phyloP scores from a whole-genome alignment of 2,329 filamentous ascomycete genomes.

The Phialophora tarda region DNA sequence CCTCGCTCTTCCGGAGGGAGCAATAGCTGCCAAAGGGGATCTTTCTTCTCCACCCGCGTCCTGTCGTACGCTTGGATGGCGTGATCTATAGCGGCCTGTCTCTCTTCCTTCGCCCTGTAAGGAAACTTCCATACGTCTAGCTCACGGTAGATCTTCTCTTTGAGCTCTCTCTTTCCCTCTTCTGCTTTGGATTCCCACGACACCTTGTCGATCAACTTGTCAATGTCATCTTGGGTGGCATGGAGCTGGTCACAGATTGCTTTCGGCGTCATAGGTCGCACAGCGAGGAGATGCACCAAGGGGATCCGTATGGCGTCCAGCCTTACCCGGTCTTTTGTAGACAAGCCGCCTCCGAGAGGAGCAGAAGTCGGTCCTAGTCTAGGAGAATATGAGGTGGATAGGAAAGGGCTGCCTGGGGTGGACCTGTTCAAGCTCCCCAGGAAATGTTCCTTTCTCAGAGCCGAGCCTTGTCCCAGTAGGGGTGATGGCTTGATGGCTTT shows the following conservation, averaged over 20 bases:
- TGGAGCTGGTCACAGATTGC: slow-evolving; percentile 55
- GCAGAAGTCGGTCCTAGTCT: slow-evolving; percentile 53
- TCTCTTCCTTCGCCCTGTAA: slow-evolving; percentile 61
- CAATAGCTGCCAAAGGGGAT: slow-evolving; percentile 67
- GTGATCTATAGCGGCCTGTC: slow-evolving; percentile 65
- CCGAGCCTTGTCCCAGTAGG: slow-evolving; percentile 40
- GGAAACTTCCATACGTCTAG: slow-evolving; percentile 67
- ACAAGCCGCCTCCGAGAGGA: slow-evolving; percentile 43
- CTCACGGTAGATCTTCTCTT: slow-evolving; percentile 65
- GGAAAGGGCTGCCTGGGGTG: slow-evolving; percentile 50
- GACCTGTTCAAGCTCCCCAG: slow-evolving; percentile 49
- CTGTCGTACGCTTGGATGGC: slow-evolving; percentile 69
- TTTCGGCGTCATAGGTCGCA: slow-evolving; percentile 55
- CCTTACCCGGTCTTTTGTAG: slow-evolving; percentile 42
- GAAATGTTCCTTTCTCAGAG: slow-evolving; percentile 47
- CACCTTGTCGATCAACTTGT: slow-evolving; percentile 58
- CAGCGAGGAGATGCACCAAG: slow-evolving; percentile 60
- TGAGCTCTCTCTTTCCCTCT: slow-evolving; percentile 57
- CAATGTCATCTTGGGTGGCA: slow-evolving; percentile 56
- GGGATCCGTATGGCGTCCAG: slow-evolving; percentile 54
- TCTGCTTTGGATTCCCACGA: slow-evolving; percentile 56
- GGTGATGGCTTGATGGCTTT: slow-evolving; percentile 43
- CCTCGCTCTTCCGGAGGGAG: slow-evolving; percentile 65
- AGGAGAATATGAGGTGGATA: slow-evolving; percentile 46
- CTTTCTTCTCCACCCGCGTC: slow-evolving; percentile 63